Evolutionary conservation across 371 early-diverging fungal genomes (phyloP).

Genomic region (Dinochytrium kinnereticum): DNA sequence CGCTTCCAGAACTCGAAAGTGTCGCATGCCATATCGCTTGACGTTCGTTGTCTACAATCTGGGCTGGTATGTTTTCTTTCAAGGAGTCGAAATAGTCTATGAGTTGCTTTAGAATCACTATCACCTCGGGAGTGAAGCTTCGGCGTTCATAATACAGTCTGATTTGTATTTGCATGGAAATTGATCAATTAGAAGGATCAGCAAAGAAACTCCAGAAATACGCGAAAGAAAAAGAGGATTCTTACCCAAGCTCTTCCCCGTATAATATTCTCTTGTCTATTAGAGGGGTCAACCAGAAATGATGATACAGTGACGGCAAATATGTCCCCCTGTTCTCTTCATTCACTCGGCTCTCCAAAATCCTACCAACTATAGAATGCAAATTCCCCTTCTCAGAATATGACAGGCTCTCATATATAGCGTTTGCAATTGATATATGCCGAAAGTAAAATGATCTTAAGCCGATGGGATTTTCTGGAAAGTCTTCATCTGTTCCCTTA

Average conservation of each 20-base stretch:
- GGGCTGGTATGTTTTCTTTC: background rate
- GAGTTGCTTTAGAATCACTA: background rate
- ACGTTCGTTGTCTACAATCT: background rate
- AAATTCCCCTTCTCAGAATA: background rate
- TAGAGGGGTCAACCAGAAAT: background rate
- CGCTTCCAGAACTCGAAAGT: background rate
- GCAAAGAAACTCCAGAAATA: background rate
- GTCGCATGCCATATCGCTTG: background rate
- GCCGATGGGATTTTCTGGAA: too few species aligned
- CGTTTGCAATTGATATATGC: background rate
- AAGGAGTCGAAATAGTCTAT: background rate
- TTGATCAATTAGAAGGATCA: background rate
- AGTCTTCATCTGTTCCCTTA: too few species aligned
- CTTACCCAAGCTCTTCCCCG: background rate
- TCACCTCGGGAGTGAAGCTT: background rate
- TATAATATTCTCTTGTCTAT: background rate
- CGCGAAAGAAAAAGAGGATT: background rate
- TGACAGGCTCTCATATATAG: background rate
- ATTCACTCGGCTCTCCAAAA: background rate
- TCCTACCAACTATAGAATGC: background rate
- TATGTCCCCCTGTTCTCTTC: background rate
- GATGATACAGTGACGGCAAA: background rate
- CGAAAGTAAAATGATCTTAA: background rate
- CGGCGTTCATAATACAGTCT: background rate
- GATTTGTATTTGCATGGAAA: too few species aligned